Evolutionary conservation across 106 monocot species (phyloP).

Genomic region (Allium cepa): DNA sequence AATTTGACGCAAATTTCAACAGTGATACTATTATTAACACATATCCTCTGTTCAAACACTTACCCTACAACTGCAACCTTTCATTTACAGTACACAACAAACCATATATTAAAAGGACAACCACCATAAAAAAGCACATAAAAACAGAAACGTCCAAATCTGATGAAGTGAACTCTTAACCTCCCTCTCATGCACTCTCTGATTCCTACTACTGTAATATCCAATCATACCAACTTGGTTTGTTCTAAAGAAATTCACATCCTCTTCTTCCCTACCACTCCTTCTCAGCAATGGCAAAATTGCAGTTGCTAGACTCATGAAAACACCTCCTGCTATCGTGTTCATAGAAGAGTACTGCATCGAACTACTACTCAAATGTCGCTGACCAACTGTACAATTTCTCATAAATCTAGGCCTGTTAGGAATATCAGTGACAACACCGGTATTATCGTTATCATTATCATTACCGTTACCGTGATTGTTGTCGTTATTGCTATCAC

Average conservation of each 20-base stretch:
- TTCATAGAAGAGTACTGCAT: constrained; percentile 13
- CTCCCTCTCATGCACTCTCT: constrained; percentile 13
- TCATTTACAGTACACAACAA: neutral
- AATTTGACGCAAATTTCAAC: too few relatives aligned
- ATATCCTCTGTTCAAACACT: too few relatives aligned
- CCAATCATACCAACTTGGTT: neutral
- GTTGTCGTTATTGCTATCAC: neutral
- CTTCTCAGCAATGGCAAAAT: constrained; percentile 36
- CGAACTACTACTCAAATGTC: neutral
- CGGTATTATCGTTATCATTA: neutral
- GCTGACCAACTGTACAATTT: neutral
- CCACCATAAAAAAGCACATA: constrained; percentile 6
- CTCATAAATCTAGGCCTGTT: neutral
- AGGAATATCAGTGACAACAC: neutral
- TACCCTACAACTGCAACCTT: too few relatives aligned
- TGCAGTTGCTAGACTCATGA: constrained; percentile 33
- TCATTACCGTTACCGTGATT: neutral
- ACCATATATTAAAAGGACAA: constrained; percentile 17
- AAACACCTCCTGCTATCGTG: constrained; percentile 31
- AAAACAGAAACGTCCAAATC: constrained; percentile 23
- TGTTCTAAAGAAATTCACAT: neutral
- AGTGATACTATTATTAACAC: too few relatives aligned
- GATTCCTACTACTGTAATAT: constrained; percentile 2
- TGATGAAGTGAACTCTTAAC: constrained; percentile 16
- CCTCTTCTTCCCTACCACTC: neutral